Percentiles rank a stretch among this genome's conserved stretches.
Evolutionary conservation across 2,329 filamentous ascomycete species (phyloP).

Genomic region (Alternaria brassicae): DNA sequence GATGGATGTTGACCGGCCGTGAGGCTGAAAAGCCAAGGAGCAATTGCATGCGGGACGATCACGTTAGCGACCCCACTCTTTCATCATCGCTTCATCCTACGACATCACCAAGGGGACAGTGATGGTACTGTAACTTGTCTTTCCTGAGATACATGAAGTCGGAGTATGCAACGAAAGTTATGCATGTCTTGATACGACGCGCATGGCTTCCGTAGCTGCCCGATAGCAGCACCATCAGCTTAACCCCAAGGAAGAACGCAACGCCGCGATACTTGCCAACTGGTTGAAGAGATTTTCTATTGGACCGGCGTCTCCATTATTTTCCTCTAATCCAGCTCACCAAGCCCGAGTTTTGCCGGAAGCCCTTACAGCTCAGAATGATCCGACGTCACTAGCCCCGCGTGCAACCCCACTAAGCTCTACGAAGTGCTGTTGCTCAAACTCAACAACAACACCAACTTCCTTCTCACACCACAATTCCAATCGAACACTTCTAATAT

Average conservation of each 20-base stretch:
- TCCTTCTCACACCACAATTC: slow-evolving; percentile 17
- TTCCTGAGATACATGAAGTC: not conserved
- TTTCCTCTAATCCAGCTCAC: slow-evolving; percentile 26
- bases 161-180: not conserved
- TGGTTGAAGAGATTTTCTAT: slow-evolving; percentile 12
- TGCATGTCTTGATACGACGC: too few species aligned
- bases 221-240: not conserved
- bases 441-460: slow-evolving; percentile 43
- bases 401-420: slow-evolving; percentile 36
- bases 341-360: slow-evolving; percentile 43
- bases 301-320: slow-evolving; percentile 35
- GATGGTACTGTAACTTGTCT: not conserved
- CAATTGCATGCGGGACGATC: slow-evolving; percentile 14
- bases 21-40: slow-evolving; percentile 31
- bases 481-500: slow-evolving; percentile 7
- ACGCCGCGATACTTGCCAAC: slow-evolving; percentile 8
- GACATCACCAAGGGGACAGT: not conserved
- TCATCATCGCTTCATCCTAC: slow-evolving; percentile 4
- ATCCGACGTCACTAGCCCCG: slow-evolving; percentile 31
- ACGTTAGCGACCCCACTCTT: slow-evolving; percentile 15
- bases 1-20: slow-evolving; percentile 9
- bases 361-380: slow-evolving; percentile 9
- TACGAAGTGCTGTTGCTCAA: slow-evolving; percentile 23
- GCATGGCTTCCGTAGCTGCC: not conserved
- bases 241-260: not conserved